These are phyloP conservation scores for Penicillium sp. DNA, from an alignment of 2,329 filamentous ascomycete genomes.

Conservation along the genomic window DNA sequence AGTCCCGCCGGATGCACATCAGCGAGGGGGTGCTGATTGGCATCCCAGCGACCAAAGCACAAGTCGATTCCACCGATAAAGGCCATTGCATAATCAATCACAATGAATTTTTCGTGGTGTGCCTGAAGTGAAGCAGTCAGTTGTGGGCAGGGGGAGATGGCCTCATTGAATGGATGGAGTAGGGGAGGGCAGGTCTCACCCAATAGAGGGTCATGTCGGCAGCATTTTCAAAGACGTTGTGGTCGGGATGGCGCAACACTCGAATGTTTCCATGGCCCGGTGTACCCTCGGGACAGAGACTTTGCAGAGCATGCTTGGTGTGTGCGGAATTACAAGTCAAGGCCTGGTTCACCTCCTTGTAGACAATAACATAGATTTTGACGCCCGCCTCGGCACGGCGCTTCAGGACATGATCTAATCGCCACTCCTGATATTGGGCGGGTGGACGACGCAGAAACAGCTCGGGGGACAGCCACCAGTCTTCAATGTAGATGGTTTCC, in stretches of 20 bases:
- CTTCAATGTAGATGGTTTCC: constrained; percentile 90
- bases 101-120: constrained; percentile 95
- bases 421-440: constrained; percentile 74
- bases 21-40: constrained; percentile 73
- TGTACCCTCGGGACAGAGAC: constrained; percentile 71
- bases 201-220: constrained; percentile 97
- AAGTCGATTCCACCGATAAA: constrained; percentile 93
- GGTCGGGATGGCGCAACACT: constrained; percentile 86
- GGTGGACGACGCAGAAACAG: constrained; percentile 78
- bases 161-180: not conserved
- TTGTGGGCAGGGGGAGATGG: not conserved
- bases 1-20: constrained; percentile 84
- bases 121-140: constrained; percentile 43
- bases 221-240: constrained; percentile 88
- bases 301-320: constrained; percentile 78
- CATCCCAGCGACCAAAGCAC: constrained; percentile 94
- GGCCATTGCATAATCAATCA: constrained; percentile 83
- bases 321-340: constrained; percentile 89
- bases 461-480: constrained; percentile 96
- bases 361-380: constrained; percentile 88
- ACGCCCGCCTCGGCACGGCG: constrained; percentile 85
- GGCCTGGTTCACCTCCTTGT: constrained; percentile 77
- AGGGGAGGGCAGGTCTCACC: constrained; percentile 28
- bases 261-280: constrained; percentile 83
- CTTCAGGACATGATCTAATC: constrained; percentile 81